These are phyloP conservation scores for Anthostomella pinea DNA, from an alignment of 2,329 filamentous ascomycete genomes.

Conservation along the genomic window DNA sequence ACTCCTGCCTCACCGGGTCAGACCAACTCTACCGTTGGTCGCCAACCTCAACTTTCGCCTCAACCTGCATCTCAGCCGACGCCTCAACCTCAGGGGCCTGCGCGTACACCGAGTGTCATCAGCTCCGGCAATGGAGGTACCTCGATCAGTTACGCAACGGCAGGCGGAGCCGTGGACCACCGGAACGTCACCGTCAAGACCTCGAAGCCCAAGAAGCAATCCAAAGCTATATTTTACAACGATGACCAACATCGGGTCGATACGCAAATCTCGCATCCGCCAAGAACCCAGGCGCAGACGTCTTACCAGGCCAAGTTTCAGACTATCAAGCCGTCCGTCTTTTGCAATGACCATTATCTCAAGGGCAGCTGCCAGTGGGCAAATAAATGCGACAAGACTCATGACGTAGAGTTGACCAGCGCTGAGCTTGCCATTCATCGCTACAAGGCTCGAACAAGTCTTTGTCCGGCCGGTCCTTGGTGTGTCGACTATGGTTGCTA, in stretches of 20 bases:
- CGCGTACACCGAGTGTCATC: conserved; percentile 27
- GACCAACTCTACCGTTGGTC: not conserved
- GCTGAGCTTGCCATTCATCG: conserved; percentile 34
- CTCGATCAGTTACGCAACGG: conserved; percentile 34
- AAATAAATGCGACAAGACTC: conserved; percentile 30
- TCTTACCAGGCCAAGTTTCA: conserved; percentile 33
- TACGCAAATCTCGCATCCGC: conserved; percentile 29
- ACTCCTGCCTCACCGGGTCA: conserved; percentile 8
- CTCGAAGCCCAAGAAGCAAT: conserved; percentile 30
- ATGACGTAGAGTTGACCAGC: conserved; percentile 29
- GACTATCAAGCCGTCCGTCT: conserved; percentile 29
- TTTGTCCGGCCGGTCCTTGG: conserved; percentile 31
- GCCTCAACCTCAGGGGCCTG: conserved; percentile 4
- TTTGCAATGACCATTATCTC: conserved; percentile 35
- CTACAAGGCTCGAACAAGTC: conserved; percentile 34
- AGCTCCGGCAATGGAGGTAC: conserved; percentile 34
- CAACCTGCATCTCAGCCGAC: conserved; percentile 3
- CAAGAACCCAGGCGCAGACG: conserved; percentile 28
- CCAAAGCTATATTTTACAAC: conserved; percentile 31
- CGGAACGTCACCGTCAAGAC: conserved; percentile 34
- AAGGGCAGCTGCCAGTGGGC: conserved; percentile 31
- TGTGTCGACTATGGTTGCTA: conserved; percentile 35
- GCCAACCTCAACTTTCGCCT: conserved; percentile 5
- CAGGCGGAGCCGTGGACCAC: conserved; percentile 29
- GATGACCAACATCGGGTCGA: conserved; percentile 31